These are phyloP conservation scores for Dianthus caryophyllus DNA, from an alignment of 148 eudicot species.

Conservation along the genomic window DNA sequence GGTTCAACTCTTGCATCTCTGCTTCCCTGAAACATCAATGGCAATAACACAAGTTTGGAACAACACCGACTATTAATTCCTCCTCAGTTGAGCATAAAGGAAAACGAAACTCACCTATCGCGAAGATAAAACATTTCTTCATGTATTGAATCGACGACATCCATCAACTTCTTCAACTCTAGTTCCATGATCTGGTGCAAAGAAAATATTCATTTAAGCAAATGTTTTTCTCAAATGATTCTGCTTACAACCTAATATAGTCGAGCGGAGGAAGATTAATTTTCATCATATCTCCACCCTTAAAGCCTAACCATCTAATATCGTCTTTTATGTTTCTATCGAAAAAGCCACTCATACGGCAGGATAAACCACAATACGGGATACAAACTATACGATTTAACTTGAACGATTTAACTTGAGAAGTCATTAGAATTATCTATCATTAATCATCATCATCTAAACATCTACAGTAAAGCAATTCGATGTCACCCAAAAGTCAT, in stretches of 20 bases:
- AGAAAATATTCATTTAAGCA: neutral
- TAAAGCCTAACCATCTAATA: no score
- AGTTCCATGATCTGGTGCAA: conserved; percentile 68
- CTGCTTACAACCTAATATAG: neutral
- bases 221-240: neutral
- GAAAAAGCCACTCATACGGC: no score
- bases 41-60: neutral
- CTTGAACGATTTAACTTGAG: no score
- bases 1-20: conserved; percentile 83
- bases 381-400: no score
- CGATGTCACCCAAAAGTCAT: no score
- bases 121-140: conserved; percentile 95
- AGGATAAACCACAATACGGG: no score
- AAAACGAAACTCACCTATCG: conserved; percentile 48
- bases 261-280: no score
- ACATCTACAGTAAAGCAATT: no score
- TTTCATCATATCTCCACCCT: no score
- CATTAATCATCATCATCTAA: no score
- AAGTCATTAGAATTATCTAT: no score
- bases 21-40: conserved; percentile 50
- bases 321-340: no score
- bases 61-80: neutral
- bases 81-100: neutral
- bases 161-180: conserved; percentile 72
- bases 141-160: conserved; percentile 58